Evolutionary conservation across 1,284 basidiomycete species (phyloP), one percentile per base, ranked within the genome.

Genomic region (Filobasidium uniguttulatum): DNA sequence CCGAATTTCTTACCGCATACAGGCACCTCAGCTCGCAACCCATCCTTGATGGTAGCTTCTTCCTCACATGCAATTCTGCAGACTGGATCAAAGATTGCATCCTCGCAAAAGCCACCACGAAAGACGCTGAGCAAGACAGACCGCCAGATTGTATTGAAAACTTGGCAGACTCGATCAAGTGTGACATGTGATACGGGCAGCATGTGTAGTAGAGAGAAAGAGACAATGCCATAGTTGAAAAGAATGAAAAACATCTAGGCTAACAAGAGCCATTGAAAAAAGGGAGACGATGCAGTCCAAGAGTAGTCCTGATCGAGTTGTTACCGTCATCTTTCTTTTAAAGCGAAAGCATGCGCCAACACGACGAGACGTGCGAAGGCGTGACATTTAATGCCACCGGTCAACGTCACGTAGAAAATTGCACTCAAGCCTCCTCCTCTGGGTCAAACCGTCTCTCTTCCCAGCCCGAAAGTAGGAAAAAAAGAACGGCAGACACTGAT

Each of bases 221-320:
- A n/a, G n/a, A n/a, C n/a, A n/a, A n/a, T n/a, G n/a, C n/a, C n/a
- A n/a, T n/a, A n/a, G n/a, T n/a, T n/a, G n/a, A n/a, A n/a, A n/a
- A n/a, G n/a, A 34, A 29, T 34, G 25, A 50, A 37, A 62, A 59
- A 65, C 64, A 69, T 69, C 67, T 69, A 69, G 66, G 67, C 67
- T 55, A 36, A 23, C 15, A 43, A 31, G 37, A 52, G 51, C 51
- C 51, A 53, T 38, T 37, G 43, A 48, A 48, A 41, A 31, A 20
- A 41, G 28, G 44, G 53, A 54, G 56, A 65, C 61, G 35, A 57
- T 59, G 63, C 67, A 70, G 66, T 57, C 65, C 64, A 67, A 70
- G 68, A 70, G 67, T 68, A 70, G 68, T 70, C 68, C 68, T 70
- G 68, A 70, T 70, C 66, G 68, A 69, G 68, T 70, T 70, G 64